Evolutionary conservation across 441 rosid species (phyloP), one percentile per base, ranked within the genome.

Genomic region (Mallotus repandus): DNA sequence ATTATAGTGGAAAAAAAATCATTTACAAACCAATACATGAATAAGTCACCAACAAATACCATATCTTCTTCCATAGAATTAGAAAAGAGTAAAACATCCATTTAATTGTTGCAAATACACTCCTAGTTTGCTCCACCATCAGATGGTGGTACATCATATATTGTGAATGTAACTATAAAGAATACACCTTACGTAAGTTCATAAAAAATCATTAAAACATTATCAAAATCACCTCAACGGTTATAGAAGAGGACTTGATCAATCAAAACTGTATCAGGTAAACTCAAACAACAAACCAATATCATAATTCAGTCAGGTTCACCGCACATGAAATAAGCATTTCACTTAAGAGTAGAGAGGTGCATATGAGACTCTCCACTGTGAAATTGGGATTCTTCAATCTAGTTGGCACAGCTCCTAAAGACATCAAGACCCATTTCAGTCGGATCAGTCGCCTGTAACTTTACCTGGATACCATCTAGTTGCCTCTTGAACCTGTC

Each of bases 361-460:
- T 62, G 75, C 80, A 79, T 66, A 45, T 4, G 14, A 52, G 65
- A 67, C 14, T 58, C 32, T 29, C 56, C 66, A 74, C 21, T 22
- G 59, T 35, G 63, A 74, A 45, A 69, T 55, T 52, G 12, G 64
- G 70, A 70, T 35, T 55, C 7, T 66, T 14, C 38, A 56, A 66
- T 71, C 81, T 77, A 86, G 75, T 60, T 82, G 19, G 87, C 69
- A 32, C 91, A 88, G 85, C 91, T 87, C 74, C 80, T 85, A 54
- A 89, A 80, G 70, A 89, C 93, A 13, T 89, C 89, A 15, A 87
- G 88, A 70, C 86, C 88, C 86, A 89, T 89, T 79, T 89, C 93
- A 21, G 91, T 84, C 7, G 91, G 91, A 79, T 89, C 93, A 8
- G 92, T 88, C 35, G 90, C 92, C 76, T 88, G 90, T 86, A 88